phyloP scores from a whole-genome alignment of 2,329 filamentous ascomycete species.

The Fusarium sp. region DNA sequence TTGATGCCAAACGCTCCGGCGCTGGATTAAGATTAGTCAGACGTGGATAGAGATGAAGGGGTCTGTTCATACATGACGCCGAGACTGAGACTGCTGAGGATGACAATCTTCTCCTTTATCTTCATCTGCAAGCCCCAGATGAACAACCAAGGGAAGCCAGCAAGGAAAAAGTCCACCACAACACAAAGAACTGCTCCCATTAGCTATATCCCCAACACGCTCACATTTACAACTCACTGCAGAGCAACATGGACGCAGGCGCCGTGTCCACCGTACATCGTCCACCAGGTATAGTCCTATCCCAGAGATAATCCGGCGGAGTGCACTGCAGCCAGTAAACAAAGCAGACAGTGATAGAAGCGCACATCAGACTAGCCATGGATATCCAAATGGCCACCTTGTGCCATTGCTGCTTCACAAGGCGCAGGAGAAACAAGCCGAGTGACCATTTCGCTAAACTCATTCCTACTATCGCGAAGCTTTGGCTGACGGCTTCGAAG shows the following conservation, averaged over 20 bases:
- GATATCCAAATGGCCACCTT: slow-evolving; percentile 47
- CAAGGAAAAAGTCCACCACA: slow-evolving; percentile 50
- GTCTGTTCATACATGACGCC: slow-evolving; percentile 48
- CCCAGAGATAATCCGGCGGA: slow-evolving; percentile 33
- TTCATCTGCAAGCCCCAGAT: slow-evolving; percentile 56
- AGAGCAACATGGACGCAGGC: slow-evolving; percentile 33
- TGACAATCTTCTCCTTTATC: slow-evolving; percentile 54
- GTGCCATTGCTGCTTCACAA: slow-evolving; percentile 47
- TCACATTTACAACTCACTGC: slow-evolving; percentile 6
- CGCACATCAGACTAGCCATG: slow-evolving; percentile 34
- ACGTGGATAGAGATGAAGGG: fast-evolving
- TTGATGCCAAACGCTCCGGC: slow-evolving; percentile 44
- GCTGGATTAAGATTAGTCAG: slow-evolving; percentile 1
- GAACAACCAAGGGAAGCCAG: slow-evolving; percentile 53
- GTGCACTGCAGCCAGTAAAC: slow-evolving; percentile 30
- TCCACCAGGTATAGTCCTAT: slow-evolving; percentile 22
- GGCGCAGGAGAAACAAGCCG: slow-evolving; percentile 49
- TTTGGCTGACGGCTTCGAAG: slow-evolving; percentile 46
- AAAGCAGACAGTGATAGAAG: slow-evolving; percentile 24
- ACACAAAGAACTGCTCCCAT: slow-evolving; percentile 33
- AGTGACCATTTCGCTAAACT: slow-evolving; percentile 50
- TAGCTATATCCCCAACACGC: background rate
- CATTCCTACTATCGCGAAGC: slow-evolving; percentile 51
- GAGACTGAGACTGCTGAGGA: slow-evolving; percentile 52
- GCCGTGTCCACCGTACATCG: slow-evolving; percentile 30